Percentiles rank a stretch among this genome's conserved stretches.
Conservation (phyloP, 306 rosid species). For the Dryas drummondii region DNA sequence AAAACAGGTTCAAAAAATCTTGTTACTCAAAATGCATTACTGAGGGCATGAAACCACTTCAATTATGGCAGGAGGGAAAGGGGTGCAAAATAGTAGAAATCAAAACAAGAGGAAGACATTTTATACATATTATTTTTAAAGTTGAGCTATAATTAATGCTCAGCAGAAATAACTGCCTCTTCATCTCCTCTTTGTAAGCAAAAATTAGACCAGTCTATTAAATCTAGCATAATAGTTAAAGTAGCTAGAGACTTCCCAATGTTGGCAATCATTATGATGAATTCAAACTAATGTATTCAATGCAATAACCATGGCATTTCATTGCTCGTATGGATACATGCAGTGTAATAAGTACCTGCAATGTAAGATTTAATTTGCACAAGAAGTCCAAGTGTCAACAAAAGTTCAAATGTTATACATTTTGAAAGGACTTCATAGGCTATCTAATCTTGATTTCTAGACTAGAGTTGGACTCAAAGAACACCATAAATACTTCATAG, state of each 20-base stretch:
- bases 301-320: background rate
- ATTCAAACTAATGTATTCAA: background rate
- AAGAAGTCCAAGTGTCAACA: background rate
- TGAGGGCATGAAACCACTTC: too few species aligned
- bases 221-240: background rate
- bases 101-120: background rate
- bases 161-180: background rate
- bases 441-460: background rate
- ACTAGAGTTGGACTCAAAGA: too few species aligned
- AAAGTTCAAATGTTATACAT: background rate
- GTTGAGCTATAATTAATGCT: background rate
- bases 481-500: background rate
- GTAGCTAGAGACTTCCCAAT: background rate
- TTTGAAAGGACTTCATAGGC: background rate
- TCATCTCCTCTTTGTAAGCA: background rate
- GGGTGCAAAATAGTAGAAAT: background rate
- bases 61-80: background rate
- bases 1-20: background rate
- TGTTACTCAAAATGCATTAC: background rate
- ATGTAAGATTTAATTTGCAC: background rate
- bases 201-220: background rate
- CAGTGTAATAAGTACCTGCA: background rate
- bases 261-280: background rate
- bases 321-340: background rate
- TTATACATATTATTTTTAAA: background rate